phyloP scores from a whole-genome alignment of 2,329 filamentous ascomycete genomes.

The Fusarium lateritium region DNA sequence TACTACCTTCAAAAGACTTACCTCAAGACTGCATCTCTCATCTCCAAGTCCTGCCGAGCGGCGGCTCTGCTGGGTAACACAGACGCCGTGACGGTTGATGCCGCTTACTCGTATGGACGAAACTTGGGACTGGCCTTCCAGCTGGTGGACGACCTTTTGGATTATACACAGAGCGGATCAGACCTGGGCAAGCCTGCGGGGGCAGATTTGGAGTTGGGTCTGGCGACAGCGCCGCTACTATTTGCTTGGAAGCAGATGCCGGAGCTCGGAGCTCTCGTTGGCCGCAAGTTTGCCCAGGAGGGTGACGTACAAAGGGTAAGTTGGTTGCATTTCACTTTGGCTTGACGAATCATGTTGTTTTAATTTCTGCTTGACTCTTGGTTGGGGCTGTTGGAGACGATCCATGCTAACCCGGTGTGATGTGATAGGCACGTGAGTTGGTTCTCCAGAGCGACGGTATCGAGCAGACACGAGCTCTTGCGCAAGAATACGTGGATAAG shows the following conservation, averaged over 20 bases:
- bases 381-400: constrained; percentile 23
- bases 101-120: constrained; percentile 91
- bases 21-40: constrained; percentile 94
- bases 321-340: constrained; percentile 1
- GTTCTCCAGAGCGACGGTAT: constrained; percentile 89
- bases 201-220: constrained; percentile 91
- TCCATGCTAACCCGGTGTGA: constrained; percentile 40
- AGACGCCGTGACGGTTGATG: constrained; percentile 84
- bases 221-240: constrained; percentile 92
- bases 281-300: constrained; percentile 86
- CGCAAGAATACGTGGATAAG: constrained; percentile 90
- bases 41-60: constrained; percentile 95
- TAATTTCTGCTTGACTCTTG: not conserved
- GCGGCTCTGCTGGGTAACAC: constrained; percentile 87
- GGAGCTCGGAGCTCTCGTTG: constrained; percentile 89
- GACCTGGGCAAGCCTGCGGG: constrained; percentile 96
- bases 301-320: constrained; percentile 89
- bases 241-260: constrained; percentile 95
- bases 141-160: constrained; percentile 96
- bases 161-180: constrained; percentile 88
- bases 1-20: constrained; percentile 99
- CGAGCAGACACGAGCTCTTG: constrained; percentile 90
- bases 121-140: constrained; percentile 97
- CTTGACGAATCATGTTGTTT: constrained; percentile 38
- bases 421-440: constrained; percentile 82